phyloP scores from a whole-genome alignment of 139 green algal species.

The Picochlorum costavermella region DNA sequence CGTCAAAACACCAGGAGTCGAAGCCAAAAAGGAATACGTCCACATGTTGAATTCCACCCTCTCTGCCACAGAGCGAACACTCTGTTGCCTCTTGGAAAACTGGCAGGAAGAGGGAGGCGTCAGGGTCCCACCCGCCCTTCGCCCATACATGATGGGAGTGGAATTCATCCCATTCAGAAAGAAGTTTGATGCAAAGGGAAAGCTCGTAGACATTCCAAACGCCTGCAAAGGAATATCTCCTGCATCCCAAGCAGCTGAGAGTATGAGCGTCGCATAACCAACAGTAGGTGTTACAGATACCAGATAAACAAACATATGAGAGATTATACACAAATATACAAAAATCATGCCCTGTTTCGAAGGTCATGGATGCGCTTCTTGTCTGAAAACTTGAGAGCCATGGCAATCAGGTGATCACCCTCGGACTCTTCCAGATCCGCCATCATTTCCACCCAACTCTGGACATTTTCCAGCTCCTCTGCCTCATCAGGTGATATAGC shows the following conservation, averaged over 20 bases:
- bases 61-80: conserved; percentile 88
- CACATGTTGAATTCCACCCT: conserved; percentile 98
- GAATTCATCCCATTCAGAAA: conserved; percentile 88
- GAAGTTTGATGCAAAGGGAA: conserved; percentile 58
- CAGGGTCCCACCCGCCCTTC: conserved; percentile 58
- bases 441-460: conserved; percentile 29
- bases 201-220: conserved; percentile 38
- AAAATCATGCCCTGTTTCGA: neutral
- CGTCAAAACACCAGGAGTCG: conserved; percentile 44
- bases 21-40: conserved; percentile 78
- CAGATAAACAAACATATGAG: too few species aligned
- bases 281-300: too few species aligned
- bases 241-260: conserved; percentile 1
- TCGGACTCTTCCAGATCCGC: conserved; percentile 22
- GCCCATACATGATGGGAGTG: conserved; percentile 85
- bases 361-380: neutral
- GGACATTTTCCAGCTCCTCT: conserved; percentile 23
- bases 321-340: too few species aligned
- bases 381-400: neutral
- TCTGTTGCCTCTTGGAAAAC: conserved; percentile 98
- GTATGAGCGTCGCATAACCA: neutral
- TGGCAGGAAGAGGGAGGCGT: conserved; percentile 51
- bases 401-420: conserved; percentile 20
- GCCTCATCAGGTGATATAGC: conserved; percentile 18
- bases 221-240: conserved; percentile 7